Base-by-base conservation (phyloP, 257 asterid genomes). In the Lycium barbarum region DNA sequence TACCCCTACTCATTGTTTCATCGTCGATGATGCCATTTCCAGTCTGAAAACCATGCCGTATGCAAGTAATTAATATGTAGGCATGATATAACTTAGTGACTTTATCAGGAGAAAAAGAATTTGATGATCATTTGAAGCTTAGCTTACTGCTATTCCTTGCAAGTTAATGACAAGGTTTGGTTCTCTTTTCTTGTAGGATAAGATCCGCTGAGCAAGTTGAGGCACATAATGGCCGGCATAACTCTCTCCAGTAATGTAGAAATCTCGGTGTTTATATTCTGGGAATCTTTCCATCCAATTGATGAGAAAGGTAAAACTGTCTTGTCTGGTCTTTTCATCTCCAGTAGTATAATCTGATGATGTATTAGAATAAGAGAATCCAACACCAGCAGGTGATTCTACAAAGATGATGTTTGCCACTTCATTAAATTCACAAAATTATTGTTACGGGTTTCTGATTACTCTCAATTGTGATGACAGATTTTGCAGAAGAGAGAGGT, bases 331-430 rank as follows among this genome's bases (percentile, higher is more conserved):
- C 76, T 61, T 71, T 53, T 58, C 68, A 62, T 94, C 97, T 5
- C 96, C 95, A 0, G 90, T 90, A 0, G 78, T 84, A 22, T 93
- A 93, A 71, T 93, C 95, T 1, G 98, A 92, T 1, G 94, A 36
- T 10, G 86, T 89, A 53, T 93, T 94, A 0, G 98, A 94, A 67
- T 93, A 94, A 4, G 97, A 94, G 79, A 93, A 94, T 78, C 97
- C 97, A 20, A 94, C 98, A 3, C 97, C 95, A 0, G 97, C 96
- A 0, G 96, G 98, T 4, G 98, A 94, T 62, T 94, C 98, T 89
- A 94, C 55, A 89, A 90, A 94, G 35, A 94, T 36, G 3, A 94
- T 87, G 58, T 93, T 94, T 22, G 97, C 98, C 88, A 84, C 98
- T 94, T 92, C 90, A 88, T 87, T 67, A 1, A 40, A 61, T 11